Conservation (phyloP, 768 basidiomycete species). For the Nidularia sp. region DNA sequence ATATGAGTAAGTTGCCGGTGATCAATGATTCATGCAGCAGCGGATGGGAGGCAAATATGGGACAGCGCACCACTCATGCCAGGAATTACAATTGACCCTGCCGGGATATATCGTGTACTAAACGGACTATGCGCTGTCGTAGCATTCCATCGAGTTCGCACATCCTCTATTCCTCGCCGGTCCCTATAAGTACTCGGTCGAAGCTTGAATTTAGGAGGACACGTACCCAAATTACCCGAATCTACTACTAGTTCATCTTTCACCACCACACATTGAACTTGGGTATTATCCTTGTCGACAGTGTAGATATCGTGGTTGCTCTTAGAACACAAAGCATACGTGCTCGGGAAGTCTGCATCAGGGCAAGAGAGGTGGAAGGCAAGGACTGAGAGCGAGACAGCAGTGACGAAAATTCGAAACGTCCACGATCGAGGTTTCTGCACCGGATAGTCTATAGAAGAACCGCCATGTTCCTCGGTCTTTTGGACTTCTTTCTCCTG, state of each 20-base stretch:
- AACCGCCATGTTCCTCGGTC: too few relatives aligned
- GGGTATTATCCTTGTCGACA: slow-evolving; percentile 49
- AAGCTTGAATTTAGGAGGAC: not conserved
- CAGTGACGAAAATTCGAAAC: too few relatives aligned
- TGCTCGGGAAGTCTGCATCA: not conserved
- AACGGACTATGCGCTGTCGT: not conserved
- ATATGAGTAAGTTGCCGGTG: not conserved
- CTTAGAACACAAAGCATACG: slow-evolving; percentile 61
- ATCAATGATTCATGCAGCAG: not conserved
- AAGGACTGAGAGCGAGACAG: too few relatives aligned
- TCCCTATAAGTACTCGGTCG: not conserved
- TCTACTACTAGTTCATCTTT: slow-evolving; percentile 44
- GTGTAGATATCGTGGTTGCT: slow-evolving; percentile 52
- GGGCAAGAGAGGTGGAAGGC: too few relatives aligned
- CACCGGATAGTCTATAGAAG: too few relatives aligned
- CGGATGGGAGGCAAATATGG: not conserved
- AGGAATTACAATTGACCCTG: slow-evolving; percentile 50
- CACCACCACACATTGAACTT: slow-evolving; percentile 63
- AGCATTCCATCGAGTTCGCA: not conserved
- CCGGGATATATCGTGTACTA: slow-evolving; percentile 28
- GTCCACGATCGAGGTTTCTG: too few relatives aligned
- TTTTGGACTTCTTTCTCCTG: too few relatives aligned
- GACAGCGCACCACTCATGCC: slow-evolving; percentile 43
- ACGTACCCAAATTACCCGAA: slow-evolving; percentile 54
- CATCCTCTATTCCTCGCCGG: not conserved